Conservation (phyloP, 2,329 filamentous ascomycete genomes). For the Colletotrichum kahawae region DNA sequence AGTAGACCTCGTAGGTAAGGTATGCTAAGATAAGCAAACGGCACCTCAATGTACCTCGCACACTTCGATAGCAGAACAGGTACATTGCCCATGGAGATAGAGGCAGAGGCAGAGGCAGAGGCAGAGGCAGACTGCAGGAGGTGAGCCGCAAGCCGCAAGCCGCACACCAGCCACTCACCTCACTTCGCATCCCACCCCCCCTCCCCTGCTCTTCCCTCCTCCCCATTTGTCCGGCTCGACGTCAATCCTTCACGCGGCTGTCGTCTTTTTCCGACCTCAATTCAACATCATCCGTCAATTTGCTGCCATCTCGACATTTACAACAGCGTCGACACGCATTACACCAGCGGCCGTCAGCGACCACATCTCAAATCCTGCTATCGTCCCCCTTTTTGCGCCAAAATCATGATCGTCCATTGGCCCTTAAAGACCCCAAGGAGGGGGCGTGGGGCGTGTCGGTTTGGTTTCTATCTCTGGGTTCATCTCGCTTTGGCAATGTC, state of each 20-base stretch:
- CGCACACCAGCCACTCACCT: not conserved
- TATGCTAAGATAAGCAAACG: not conserved
- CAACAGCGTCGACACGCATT: not conserved
- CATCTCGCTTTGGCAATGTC: constrained; percentile 18
- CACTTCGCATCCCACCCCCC: not conserved
- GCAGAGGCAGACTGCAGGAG: not conserved
- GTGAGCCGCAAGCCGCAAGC: not conserved
- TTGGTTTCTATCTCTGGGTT: constrained; percentile 18
- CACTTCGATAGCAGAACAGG: not conserved
- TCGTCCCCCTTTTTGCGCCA: not conserved
- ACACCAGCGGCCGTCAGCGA: not conserved
- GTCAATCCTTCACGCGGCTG: not conserved
- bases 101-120: not conserved
- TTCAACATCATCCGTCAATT: not conserved
- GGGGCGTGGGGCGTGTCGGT: constrained; percentile 13
- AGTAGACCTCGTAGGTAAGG: too few relatives aligned
- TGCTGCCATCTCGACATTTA: not conserved
- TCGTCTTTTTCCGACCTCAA: not conserved
- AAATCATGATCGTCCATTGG: not conserved
- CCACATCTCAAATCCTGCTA: not conserved
- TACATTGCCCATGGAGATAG: not conserved
- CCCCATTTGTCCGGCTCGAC: not conserved
- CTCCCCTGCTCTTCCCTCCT: not conserved
- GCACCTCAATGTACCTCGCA: not conserved
- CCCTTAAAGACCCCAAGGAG: not conserved